phyloP scores from a whole-genome alignment of 1,284 basidiomycete species.

The Cryptococcus floricola region DNA sequence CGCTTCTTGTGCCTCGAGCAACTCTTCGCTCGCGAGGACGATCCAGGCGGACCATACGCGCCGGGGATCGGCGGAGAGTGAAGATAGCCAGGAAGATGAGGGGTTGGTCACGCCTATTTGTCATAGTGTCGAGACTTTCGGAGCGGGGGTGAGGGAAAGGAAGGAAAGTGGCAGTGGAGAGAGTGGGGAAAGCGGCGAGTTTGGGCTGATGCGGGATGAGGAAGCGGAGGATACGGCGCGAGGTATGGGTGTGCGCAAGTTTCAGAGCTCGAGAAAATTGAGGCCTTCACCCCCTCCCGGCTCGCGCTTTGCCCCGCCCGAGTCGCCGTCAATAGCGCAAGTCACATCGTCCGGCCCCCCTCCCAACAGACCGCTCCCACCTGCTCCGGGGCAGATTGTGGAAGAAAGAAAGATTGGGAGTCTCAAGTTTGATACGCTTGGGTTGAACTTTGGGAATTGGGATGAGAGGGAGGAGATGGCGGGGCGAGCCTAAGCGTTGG shows the following conservation, averaged over 20 bases:
- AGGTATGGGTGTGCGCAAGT: not conserved
- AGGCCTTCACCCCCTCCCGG: not conserved
- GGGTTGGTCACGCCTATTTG: conserved; percentile 1
- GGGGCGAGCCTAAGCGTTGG: not conserved
- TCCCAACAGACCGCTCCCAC: not conserved
- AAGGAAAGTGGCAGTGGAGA: not conserved
- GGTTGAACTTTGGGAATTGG: conserved; percentile 20
- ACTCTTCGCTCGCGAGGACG: not conserved
- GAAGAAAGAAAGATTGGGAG: conserved; percentile 7
- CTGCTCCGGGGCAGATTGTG: not conserved
- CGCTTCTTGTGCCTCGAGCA: not conserved
- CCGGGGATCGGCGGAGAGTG: conserved; percentile 6
- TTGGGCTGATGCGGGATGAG: not conserved
- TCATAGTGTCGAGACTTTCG: not conserved
- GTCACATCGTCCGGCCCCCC: not conserved
- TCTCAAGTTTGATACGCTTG: conserved; percentile 26
- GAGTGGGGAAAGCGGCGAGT: not conserved
- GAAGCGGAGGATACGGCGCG: conserved; percentile 3
- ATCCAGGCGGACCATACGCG: not conserved
- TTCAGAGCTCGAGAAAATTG: not conserved
- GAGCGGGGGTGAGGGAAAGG: not conserved
- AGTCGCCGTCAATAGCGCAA: not conserved
- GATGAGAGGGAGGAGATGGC: not conserved
- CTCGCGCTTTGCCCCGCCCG: not conserved
- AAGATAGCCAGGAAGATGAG: not conserved